Conservation (phyloP, 352 stramenopile genomes). For the Phytopythium boreale region DNA sequence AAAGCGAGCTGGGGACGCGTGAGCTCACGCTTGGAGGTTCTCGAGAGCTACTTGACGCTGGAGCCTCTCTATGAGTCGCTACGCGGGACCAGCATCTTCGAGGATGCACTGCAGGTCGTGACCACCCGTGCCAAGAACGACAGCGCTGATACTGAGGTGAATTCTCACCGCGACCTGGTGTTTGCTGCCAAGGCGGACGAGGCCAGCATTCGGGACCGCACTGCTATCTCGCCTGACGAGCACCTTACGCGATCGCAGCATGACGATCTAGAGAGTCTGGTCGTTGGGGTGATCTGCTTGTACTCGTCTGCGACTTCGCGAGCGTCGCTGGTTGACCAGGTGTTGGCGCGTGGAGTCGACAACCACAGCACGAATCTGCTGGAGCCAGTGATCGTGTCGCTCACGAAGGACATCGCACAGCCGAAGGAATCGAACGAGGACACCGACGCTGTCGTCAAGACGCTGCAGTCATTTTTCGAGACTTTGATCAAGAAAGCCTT, state of each 20-base stretch:
- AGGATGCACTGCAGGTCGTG: neutral
- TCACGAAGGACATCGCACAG: neutral
- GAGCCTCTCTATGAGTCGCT: conserved; percentile 46
- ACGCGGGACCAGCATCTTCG: conserved; percentile 1
- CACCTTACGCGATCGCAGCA: conserved; percentile 29
- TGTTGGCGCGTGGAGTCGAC: conserved; percentile 16
- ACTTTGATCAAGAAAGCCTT: neutral
- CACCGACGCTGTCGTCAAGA: neutral
- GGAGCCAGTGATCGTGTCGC: conserved; percentile 1
- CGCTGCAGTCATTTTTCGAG: conserved; percentile 20
- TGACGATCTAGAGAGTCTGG: conserved; percentile 22
- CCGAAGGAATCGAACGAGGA: neutral
- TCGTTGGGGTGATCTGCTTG: conserved; percentile 16
- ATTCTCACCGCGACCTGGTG: conserved; percentile 5
- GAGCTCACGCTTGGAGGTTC: conserved; percentile 21
- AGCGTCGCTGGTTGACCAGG: conserved; percentile 12
- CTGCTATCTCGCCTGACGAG: conserved; percentile 2
- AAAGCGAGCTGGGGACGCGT: conserved; percentile 9
- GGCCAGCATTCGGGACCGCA: neutral
- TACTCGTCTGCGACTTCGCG: conserved; percentile 17
- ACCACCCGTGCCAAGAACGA: too few relatives aligned
- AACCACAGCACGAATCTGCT: neutral
- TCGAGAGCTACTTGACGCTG: conserved; percentile 46
- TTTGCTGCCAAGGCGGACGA: conserved; percentile 6
- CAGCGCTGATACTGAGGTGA: neutral